Base-by-base conservation (phyloP, 495 filamentous ascomycete species). In the Podospora sp. region DNA sequence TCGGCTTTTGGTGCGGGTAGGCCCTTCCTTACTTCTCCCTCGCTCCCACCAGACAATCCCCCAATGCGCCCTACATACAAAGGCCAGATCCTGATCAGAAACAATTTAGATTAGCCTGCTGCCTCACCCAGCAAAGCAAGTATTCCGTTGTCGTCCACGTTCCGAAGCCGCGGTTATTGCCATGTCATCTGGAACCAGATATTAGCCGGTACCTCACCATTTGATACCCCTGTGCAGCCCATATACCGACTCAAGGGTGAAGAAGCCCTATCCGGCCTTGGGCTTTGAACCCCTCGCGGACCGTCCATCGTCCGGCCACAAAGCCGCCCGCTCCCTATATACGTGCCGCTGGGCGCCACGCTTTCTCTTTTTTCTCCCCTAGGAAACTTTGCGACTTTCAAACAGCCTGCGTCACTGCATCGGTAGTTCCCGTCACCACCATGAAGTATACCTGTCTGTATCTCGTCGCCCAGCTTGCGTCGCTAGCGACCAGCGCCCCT, bases 401-500 rank as follows among this genome's bases (percentile, higher is more conserved):
- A 33, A 8, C 29, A 33, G 8, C 29, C 18, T 18, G 25, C 3
- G 26, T 29, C n/a, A 20, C 35, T 40, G 18, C 36, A 22, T 24
- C 36, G 6, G 1, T 21, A 40, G 11, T 24, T 21, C 18, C 61
- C 50, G 40, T 29, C 60, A 69, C 46, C 6, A 76, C 46, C 6
- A 76, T 75, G 74, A 76, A 68, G 63, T 6, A 51, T 26, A 61
- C 21, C 18, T 49, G 24, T 52, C 18, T 75, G 29, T 72, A 53
- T 21, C 35, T 70, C 53, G 68, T 67, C 14, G 58, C 75, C 33
- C 25, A 66, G 53, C 33, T 63, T 12, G 72, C 71, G 50, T 66
- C 65, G 7, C 12, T 72, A 18, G 72, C 63, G 6, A 27, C 56
- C 12, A 69, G 69, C 20, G 69, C 68, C n/a, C 72, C 74, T 6